These are phyloP conservation scores for Rhodotorula graminis DNA, from an alignment of 768 basidiomycete species.

Conservation along the genomic window DNA sequence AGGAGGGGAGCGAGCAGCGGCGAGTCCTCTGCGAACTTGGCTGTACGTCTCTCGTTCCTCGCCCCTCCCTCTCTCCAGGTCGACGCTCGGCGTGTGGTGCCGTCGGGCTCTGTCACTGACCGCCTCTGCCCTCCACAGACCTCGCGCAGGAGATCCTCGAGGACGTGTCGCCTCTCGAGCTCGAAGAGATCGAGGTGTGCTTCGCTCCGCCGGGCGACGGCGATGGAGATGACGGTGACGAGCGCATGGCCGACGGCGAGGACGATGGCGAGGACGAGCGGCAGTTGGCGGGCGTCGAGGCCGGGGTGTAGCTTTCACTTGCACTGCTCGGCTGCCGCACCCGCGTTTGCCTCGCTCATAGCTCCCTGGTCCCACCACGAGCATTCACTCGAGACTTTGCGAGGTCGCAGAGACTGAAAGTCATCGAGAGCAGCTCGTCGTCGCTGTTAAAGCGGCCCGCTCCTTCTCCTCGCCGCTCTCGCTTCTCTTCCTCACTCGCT, in stretches of 20 bases:
- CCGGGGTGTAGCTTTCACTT: background rate
- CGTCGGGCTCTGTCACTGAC: no score
- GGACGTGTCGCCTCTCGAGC: slow-evolving; percentile 25
- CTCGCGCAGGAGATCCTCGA: slow-evolving; percentile 36
- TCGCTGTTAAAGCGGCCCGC: no score
- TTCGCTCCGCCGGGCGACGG: slow-evolving; percentile 10
- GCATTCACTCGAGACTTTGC: no score
- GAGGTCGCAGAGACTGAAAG: no score
- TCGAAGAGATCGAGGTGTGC: slow-evolving; percentile 30
- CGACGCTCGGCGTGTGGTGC: no score
- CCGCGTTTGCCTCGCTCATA: no score
- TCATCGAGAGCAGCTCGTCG: no score
- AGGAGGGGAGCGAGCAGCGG: slow-evolving; percentile 4
- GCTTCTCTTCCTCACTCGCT: no score
- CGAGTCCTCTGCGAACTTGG: slow-evolving; percentile 18
- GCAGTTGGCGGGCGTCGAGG: background rate
- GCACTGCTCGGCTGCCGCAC: no score
- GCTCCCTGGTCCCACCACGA: no score
- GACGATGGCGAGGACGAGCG: background rate
- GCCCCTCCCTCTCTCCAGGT: no score
- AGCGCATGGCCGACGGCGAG: background rate
- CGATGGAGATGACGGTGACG: slow-evolving; percentile 1
- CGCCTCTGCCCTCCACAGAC: background rate
- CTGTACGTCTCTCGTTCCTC: slow-evolving; percentile 4
- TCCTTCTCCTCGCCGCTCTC: no score